Evolutionary conservation across 2,329 filamentous ascomycete species (phyloP).

Genomic region (Aspergillus hiratsukae): DNA sequence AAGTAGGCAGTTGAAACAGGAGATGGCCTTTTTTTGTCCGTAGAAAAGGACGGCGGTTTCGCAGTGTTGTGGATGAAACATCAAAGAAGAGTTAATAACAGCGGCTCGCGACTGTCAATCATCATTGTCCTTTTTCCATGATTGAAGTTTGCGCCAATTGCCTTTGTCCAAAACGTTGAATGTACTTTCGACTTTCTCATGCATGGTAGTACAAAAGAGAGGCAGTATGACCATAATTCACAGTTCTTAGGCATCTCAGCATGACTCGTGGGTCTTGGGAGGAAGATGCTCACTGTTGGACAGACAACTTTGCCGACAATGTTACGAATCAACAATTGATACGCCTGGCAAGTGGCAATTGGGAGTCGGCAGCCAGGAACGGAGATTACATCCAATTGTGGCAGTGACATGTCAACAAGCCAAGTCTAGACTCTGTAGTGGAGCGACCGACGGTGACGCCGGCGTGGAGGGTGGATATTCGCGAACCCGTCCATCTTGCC

Average conservation of each 20-base stretch:
- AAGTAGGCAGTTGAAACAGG: neutral
- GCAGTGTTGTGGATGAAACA: neutral
- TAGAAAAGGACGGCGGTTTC: neutral
- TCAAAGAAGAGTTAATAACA: neutral
- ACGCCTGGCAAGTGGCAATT: neutral
- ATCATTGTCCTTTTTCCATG: neutral
- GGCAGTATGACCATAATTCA: neutral
- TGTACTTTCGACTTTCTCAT: neutral
- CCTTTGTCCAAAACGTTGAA: neutral
- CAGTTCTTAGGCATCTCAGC: neutral
- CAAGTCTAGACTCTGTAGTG: neutral
- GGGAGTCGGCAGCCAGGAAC: neutral
- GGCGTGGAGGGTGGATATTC: neutral
- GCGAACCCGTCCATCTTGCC: neutral
- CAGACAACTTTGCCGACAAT: neutral
- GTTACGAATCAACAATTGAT: neutral
- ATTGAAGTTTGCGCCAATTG: neutral
- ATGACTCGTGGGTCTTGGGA: neutral
- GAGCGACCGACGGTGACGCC: neutral
- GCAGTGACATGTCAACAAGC: neutral
- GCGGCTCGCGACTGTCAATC: neutral
- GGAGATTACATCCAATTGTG: neutral
- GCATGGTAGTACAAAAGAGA: neutral
- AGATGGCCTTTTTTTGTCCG: neutral
- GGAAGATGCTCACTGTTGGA: neutral